A percentile compares a stretch with the other conserved stretches of the same genome.
Evolutionary conservation across 2,329 filamentous ascomycete species (phyloP).

Genomic region (Tolypocladium pustulatum): DNA sequence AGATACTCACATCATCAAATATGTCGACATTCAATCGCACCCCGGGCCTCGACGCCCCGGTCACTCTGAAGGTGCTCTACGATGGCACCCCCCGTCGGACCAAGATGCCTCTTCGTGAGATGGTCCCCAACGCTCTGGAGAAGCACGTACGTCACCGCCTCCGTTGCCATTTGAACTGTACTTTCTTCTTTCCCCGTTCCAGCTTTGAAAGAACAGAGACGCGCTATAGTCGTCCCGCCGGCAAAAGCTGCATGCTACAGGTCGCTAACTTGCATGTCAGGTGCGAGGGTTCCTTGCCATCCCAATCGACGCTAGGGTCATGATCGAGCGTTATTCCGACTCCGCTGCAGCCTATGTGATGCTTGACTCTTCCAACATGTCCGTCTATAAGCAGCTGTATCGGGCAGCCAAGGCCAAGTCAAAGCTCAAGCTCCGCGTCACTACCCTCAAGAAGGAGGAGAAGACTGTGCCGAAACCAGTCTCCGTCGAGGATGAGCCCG

Average conservation of each 20-base stretch:
- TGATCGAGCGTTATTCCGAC: conserved; percentile 92
- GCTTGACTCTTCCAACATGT: conserved; percentile 64
- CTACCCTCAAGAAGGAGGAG: conserved; percentile 26
- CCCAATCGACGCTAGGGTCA: conserved; percentile 26
- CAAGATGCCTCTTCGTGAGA: conserved; percentile 81
- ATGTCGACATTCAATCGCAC: conserved; percentile 16
- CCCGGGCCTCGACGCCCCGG: conserved; percentile 25
- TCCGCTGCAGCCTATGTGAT: conserved; percentile 72
- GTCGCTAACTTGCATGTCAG: conserved; percentile 7
- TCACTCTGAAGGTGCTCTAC: conserved; percentile 78
- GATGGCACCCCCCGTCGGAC: conserved; percentile 70
- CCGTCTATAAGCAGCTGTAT: conserved; percentile 94
- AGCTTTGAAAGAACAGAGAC: neutral
- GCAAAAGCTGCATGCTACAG: neutral
- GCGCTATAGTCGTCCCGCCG: neutral
- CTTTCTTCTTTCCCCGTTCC: neutral
- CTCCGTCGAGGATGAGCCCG: conserved; percentile 40
- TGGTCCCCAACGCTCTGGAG: conserved; percentile 63
- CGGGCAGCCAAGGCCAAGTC: conserved; percentile 96
- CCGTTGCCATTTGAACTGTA: conserved; percentile 14
- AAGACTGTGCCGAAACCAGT: conserved; percentile 28
- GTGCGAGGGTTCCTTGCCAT: conserved; percentile 25
- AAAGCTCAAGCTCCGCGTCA: conserved; percentile 83
- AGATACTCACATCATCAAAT: neutral
- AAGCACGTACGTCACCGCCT: conserved; percentile 57